These are phyloP conservation scores for Avena atlantica DNA, from an alignment of 176 grass and related monocot species.

Conservation along the genomic window DNA sequence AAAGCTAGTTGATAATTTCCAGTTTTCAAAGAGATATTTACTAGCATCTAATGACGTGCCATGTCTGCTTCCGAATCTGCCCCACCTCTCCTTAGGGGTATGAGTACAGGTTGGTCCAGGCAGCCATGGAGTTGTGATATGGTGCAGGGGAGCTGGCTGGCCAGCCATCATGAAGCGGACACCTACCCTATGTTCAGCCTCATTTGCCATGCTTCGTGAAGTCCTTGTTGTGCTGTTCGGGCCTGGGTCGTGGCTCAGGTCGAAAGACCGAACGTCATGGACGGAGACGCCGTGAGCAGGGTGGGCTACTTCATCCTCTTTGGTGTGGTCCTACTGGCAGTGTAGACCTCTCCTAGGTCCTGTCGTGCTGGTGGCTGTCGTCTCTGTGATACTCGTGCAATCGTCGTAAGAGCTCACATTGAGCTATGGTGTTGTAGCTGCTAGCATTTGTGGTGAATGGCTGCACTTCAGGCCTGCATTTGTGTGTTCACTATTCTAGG, in stretches of 20 bases:
- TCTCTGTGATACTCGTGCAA: not conserved
- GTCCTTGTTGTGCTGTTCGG: not conserved
- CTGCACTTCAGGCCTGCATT: not conserved
- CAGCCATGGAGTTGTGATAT: not conserved
- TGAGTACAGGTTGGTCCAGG: not conserved
- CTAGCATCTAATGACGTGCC: not conserved
- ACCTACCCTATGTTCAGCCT: not conserved
- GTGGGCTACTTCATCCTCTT: not conserved
- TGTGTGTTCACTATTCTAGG: slow-evolving; percentile 1
- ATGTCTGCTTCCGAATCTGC: not conserved
- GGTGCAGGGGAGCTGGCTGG: not conserved
- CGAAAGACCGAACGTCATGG: not conserved
- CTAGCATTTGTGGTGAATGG: not conserved
- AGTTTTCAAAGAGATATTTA: not conserved
- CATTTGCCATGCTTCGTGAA: not conserved
- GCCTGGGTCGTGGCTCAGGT: not conserved
- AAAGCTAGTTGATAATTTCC: not conserved
- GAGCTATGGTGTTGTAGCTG: slow-evolving; percentile 8
- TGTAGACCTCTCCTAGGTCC: not conserved
- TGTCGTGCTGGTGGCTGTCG: not conserved
- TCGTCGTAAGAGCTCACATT: not conserved
- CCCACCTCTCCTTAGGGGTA: not conserved
- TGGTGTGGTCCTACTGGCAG: not conserved
- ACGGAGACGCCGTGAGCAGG: not conserved
- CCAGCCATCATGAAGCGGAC: not conserved